These are phyloP conservation scores for Arthrobotrys sinensis DNA, from an alignment of 2,329 filamentous ascomycete genomes.

Conservation along the genomic window DNA sequence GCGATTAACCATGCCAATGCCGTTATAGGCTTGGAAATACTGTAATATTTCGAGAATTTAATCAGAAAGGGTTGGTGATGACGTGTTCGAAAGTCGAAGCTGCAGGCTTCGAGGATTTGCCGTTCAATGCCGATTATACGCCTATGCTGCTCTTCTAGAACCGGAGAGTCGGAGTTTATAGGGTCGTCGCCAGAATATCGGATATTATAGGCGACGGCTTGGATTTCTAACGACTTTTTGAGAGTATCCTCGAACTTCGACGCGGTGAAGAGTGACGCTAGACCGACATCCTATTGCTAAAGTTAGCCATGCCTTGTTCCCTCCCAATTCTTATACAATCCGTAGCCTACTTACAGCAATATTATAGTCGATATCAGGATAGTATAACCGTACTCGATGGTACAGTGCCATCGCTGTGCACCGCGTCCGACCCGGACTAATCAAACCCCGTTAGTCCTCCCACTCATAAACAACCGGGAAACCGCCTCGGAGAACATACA, in stretches of 20 bases:
- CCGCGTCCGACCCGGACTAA: slow-evolving; percentile 88
- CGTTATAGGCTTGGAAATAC: slow-evolving; percentile 74
- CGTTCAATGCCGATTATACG: slow-evolving; percentile 91
- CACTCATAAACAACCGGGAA: slow-evolving; percentile 19
- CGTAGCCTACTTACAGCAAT: slow-evolving; percentile 70
- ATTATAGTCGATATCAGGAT: slow-evolving; percentile 88
- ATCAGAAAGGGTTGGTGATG: slow-evolving; percentile 88
- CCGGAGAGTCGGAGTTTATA: slow-evolving; percentile 75
- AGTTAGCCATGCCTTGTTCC: slow-evolving; percentile 1
- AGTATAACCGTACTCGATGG: slow-evolving; percentile 90
- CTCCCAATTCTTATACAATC: neutral
- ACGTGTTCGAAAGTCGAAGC: slow-evolving; percentile 92
- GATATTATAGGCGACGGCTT: slow-evolving; percentile 90
- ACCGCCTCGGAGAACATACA: slow-evolving; percentile 73
- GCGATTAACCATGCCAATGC: slow-evolving; percentile 84
- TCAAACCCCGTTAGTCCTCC: neutral
- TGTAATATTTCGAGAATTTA: slow-evolving; percentile 79
- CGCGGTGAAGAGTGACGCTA: slow-evolving; percentile 89
- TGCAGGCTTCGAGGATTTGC: slow-evolving; percentile 90
- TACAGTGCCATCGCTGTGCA: slow-evolving; percentile 93
- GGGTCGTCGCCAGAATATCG: slow-evolving; percentile 70
- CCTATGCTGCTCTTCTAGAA: slow-evolving; percentile 84
- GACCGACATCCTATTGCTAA: slow-evolving; percentile 79
- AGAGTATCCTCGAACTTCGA: slow-evolving; percentile 99
- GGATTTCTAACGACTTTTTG: slow-evolving; percentile 94